Conservation (phyloP, 2,329 filamentous ascomycete species). For the Stylonectria norvegica region DNA sequence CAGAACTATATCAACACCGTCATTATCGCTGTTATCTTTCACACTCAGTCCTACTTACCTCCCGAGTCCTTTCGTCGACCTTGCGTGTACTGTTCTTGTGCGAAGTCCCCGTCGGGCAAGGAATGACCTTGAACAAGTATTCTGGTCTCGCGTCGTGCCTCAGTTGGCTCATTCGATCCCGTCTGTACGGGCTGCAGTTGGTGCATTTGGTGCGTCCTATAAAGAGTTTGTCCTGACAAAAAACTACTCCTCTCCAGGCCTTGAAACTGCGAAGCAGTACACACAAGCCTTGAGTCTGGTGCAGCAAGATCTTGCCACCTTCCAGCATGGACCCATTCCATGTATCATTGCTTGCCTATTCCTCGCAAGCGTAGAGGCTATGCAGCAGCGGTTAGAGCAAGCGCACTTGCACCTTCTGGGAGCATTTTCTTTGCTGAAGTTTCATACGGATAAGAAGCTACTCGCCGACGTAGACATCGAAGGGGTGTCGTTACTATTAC, state of each 20-base stretch:
- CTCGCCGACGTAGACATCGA: background rate
- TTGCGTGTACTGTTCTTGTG: conserved; percentile 10
- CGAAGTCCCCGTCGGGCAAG: conserved; percentile 15
- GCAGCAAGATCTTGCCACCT: conserved; percentile 13
- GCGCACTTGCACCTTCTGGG: conserved; percentile 13
- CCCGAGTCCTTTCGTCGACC: conserved; percentile 6
- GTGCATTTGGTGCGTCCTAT: conserved; percentile 16
- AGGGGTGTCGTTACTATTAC: conserved; percentile 9
- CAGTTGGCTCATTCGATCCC: conserved; percentile 16
- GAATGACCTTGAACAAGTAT: conserved; percentile 11
- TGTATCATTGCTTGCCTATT: conserved; percentile 19
- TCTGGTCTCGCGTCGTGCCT: conserved; percentile 17
- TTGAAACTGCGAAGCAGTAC: conserved; percentile 12
- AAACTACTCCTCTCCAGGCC: background rate
- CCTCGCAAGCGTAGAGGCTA: conserved; percentile 8
- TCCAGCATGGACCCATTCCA: conserved; percentile 8
- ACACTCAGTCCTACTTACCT: background rate
- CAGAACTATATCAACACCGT: background rate
- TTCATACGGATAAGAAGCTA: background rate
- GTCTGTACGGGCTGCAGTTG: conserved; percentile 15
- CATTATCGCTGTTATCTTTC: background rate
- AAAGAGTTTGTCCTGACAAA: conserved; percentile 13
- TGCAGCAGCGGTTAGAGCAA: conserved; percentile 12
- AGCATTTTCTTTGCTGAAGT: conserved; percentile 11
- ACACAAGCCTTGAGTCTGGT: conserved; percentile 10